Percentiles rank a stretch among this genome's conserved stretches.
Conservation (phyloP, 2,329 filamentous ascomycete genomes). For the Pseudocercospora fijiensis region DNA sequence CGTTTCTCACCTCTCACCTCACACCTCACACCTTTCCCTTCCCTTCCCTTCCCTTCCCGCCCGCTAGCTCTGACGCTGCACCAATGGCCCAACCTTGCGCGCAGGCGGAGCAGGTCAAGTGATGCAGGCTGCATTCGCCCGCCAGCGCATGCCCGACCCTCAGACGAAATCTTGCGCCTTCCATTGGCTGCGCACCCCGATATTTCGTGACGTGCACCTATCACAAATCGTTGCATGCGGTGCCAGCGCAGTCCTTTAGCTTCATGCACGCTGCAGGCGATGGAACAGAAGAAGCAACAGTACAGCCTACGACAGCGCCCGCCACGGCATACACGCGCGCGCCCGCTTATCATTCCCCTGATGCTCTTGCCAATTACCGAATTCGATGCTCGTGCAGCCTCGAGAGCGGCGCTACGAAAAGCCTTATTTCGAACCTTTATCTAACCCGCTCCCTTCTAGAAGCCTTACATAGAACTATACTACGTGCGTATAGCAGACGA, state of each 20-base stretch:
- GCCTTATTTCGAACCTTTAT: slow-evolving; percentile 1
- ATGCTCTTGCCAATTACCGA: slow-evolving; percentile 1
- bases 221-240: slow-evolving; percentile 4
- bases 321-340: neutral
- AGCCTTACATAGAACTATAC: slow-evolving; percentile 4
- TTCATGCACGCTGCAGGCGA: slow-evolving; percentile 5
- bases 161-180: neutral
- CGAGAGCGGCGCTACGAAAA: neutral
- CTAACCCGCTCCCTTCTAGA: slow-evolving; percentile 5
- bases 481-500: slow-evolving; percentile 1
- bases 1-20: neutral
- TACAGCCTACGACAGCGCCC: neutral
- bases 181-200: neutral
- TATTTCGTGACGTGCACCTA: slow-evolving; percentile 8
- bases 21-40: no score
- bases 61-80: slow-evolving; percentile 4
- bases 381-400: slow-evolving; percentile 1
- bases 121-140: neutral
- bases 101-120: slow-evolving; percentile 3
- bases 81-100: neutral
- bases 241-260: neutral
- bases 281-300: neutral
- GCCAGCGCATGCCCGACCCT: slow-evolving; percentile 1
- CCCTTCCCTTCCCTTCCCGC: no score
- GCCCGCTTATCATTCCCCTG: neutral